Base-by-base conservation (phyloP, 1,139 yeast genomes). In the Taphrina sp. region DNA sequence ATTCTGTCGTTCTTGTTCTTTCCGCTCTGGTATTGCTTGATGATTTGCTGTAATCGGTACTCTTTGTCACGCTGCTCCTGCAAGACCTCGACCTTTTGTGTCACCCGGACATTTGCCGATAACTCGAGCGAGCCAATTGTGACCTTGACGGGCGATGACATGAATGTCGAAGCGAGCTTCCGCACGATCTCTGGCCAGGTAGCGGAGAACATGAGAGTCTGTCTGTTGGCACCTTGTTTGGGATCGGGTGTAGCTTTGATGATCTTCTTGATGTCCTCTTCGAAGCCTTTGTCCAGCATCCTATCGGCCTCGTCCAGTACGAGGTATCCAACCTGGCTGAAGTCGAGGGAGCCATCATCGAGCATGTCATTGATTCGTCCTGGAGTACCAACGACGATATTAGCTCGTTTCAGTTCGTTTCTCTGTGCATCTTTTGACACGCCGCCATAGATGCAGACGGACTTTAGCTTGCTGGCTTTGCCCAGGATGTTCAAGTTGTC, bases 271-370 rank as follows among this genome's bases (percentile, higher is more conserved):
- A 92, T 92, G 71, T 90, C 98, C 69, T 90, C 95, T 72, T 92
- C 98, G 67, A 92, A 92, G 31, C 99, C 99, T 67, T 81, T 83
- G 71, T 92, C 98, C 62, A 92, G 79, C 98, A 92, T 94, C 73
- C 99, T 81, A 70, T 92, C 99, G 36, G 98, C 99, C 73, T 92
- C 99, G 70, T 92, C 99, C 55, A 92, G 76, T 22, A 92, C 95
- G 63, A 94, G 76, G 68, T 86, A 90, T 62, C 84, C 79, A 31
- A 90, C 83, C 5, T 75, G 68, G 29, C 81, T 73, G 61, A 92
- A 76, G 64, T 84, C 80, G 43, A 87, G 82, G 36, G 90, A 79
- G 7, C 95, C 95, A 67, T 92, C 98, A 62, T 90, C 85, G 63
- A 92, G 76, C 67, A 94, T 77, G 74, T 92, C 99, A 61, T 89